phyloP scores from a whole-genome alignment of 305 asterid species.

The Ajuga reptans region DNA sequence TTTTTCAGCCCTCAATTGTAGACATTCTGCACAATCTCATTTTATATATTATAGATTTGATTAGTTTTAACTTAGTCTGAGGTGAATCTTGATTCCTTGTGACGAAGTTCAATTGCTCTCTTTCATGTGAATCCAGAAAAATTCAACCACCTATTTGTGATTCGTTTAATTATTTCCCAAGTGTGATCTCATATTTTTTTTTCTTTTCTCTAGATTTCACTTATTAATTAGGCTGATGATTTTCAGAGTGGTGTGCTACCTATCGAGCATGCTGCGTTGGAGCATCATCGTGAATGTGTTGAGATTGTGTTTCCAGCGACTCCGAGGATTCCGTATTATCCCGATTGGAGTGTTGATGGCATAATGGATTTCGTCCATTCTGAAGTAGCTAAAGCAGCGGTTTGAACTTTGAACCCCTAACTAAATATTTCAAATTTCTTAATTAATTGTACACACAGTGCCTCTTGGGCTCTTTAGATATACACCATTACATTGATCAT shows the following conservation, averaged over 20 bases:
- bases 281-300: not conserved
- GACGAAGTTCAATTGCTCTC: not conserved
- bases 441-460: too few relatives aligned
- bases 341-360: constrained; percentile 28
- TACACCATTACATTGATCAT: too few relatives aligned
- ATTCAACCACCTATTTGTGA: not conserved
- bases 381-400: constrained; percentile 19
- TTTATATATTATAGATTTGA: not conserved
- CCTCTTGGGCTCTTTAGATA: too few relatives aligned
- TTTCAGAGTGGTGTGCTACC: constrained; percentile 24
- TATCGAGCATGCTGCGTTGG: constrained; percentile 29
- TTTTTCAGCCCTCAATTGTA: too few relatives aligned
- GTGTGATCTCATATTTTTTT: too few relatives aligned
- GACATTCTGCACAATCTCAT: too few relatives aligned
- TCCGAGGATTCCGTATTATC: constrained; percentile 14
- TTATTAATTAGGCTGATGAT: not conserved
- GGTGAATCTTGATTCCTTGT: not conserved
- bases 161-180: too few relatives aligned
- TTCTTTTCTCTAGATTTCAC: too few relatives aligned
- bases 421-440: too few relatives aligned
- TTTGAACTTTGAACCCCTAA: not conserved
- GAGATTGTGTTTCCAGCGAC: constrained; percentile 26
- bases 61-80: not conserved
- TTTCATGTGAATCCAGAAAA: not conserved
- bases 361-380: constrained; percentile 10